A percentile compares a stretch with the other conserved stretches of the same genome.
Evolutionary conservation across 1,284 basidiomycete genomes (phyloP).

Genomic region (Austropuccinia psidii): DNA sequence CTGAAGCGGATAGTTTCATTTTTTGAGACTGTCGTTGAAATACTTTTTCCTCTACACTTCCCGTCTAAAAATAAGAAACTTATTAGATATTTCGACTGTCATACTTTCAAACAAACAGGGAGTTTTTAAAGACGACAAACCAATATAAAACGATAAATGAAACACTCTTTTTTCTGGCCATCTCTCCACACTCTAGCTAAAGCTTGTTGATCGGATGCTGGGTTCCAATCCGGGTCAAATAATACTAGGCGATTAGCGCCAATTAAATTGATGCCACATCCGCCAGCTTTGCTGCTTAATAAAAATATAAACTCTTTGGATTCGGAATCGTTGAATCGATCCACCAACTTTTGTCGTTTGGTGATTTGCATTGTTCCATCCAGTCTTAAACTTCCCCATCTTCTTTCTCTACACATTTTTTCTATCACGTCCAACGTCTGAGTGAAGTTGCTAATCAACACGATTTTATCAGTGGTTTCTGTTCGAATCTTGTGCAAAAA

Average conservation of each 20-base stretch:
- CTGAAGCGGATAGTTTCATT: conserved; percentile 90
- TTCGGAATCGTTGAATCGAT: conserved; percentile 92
- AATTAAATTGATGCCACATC: conserved; percentile 96
- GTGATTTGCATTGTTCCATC: conserved; percentile 89
- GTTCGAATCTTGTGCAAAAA: conserved; percentile 75
- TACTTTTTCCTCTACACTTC: conserved; percentile 92
- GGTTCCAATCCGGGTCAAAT: conserved; percentile 98
- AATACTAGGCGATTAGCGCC: conserved; percentile 91
- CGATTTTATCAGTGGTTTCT: conserved; percentile 90
- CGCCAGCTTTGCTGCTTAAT: conserved; percentile 91
- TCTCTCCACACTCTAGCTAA: conserved; percentile 98
- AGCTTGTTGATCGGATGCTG: conserved; percentile 95
- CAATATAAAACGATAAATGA: conserved; percentile 28
- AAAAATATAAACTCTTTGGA: conserved; percentile 94
- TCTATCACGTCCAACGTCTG: conserved; percentile 93
- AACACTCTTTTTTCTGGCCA: conserved; percentile 78
- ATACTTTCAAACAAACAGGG: neutral
- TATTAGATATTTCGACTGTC: neutral
- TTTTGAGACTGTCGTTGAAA: conserved; percentile 62
- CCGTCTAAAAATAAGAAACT: conserved; percentile 60
- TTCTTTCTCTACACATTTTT: conserved; percentile 63
- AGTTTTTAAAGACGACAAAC: neutral
- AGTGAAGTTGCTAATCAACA: conserved; percentile 96
- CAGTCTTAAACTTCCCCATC: conserved; percentile 84
- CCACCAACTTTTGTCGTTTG: conserved; percentile 94